A percentile compares a stretch with the other conserved stretches of the same genome.
Conservation (phyloP, 495 filamentous ascomycete genomes). For the Cryomyces minteri region DNA sequence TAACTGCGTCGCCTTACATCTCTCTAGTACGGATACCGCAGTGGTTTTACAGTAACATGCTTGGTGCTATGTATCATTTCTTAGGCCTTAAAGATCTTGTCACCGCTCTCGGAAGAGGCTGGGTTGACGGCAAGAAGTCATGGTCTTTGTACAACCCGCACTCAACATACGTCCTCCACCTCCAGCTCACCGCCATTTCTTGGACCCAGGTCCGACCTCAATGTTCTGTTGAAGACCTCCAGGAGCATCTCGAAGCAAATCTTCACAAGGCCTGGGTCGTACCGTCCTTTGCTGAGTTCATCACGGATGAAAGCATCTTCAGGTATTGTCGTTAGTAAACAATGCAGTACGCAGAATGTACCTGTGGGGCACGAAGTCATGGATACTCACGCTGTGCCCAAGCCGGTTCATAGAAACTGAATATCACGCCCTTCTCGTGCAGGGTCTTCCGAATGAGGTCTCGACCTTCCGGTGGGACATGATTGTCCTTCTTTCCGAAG, state of each 20-base stretch:
- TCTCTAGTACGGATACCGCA: no score
- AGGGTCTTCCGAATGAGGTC: slow-evolving; percentile 76
- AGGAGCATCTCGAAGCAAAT: slow-evolving; percentile 85
- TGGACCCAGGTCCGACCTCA: slow-evolving; percentile 60
- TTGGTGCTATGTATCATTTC: no score
- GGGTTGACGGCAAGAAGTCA: background rate
- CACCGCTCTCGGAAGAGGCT: no score
- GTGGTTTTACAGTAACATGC: no score
- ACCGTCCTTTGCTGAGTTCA: slow-evolving; percentile 81
- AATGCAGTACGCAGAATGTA: no score
- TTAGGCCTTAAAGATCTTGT: no score
- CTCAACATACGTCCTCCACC: slow-evolving; percentile 27
- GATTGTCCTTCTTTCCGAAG: slow-evolving; percentile 76
- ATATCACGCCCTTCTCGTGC: slow-evolving; percentile 52
- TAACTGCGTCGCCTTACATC: no score
- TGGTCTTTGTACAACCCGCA: background rate
- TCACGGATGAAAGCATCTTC: slow-evolving; percentile 85
- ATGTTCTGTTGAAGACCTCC: slow-evolving; percentile 62
- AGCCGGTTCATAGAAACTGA: slow-evolving; percentile 75
- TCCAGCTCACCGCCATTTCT: slow-evolving; percentile 19
- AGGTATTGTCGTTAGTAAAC: background rate
- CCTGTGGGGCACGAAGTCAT: background rate
- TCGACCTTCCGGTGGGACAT: slow-evolving; percentile 70
- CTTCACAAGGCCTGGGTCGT: slow-evolving; percentile 72
- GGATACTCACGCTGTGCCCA: slow-evolving; percentile 62